These are phyloP conservation scores for Cubamyces lactineus DNA, from an alignment of 768 basidiomycete genomes.

Conservation along the genomic window DNA sequence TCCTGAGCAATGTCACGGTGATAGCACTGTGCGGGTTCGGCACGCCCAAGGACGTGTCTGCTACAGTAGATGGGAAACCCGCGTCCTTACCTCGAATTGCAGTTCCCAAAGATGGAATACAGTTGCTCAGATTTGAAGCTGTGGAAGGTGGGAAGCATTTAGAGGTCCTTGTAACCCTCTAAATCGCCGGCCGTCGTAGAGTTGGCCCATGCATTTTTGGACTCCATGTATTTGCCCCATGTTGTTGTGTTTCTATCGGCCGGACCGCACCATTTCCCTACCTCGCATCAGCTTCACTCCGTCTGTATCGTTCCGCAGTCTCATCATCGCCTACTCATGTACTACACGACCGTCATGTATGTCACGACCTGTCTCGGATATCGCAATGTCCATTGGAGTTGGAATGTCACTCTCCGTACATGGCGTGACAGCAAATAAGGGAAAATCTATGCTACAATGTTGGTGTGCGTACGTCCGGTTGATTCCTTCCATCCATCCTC, in stretches of 20 bases:
- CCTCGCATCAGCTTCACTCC: neutral
- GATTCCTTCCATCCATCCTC: too few species aligned
- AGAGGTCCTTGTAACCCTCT: too few species aligned
- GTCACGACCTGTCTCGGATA: conserved; percentile 9
- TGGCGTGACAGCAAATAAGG: too few species aligned
- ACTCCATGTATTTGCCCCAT: neutral
- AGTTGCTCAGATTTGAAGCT: conserved; percentile 1
- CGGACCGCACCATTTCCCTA: conserved; percentile 2
- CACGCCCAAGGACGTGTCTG: neutral
- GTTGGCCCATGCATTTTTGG: neutral
- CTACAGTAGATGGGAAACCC: neutral
- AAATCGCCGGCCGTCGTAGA: too few species aligned
- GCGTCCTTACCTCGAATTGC: neutral
- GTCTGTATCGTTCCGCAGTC: conserved; percentile 10
- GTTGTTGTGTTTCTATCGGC: conserved; percentile 1
- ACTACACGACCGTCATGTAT: conserved; percentile 14
- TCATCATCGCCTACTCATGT: neutral
- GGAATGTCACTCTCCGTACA: too few species aligned
- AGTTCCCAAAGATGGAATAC: neutral
- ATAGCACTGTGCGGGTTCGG: neutral
- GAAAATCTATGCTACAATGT: neutral
- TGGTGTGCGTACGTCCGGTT: too few species aligned
- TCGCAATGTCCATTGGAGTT: neutral
- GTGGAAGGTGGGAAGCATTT: neutral
- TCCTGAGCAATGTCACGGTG: neutral